Conservation (phyloP, 192 early-diverging fungal species). For the Obelidium mucronatum region DNA sequence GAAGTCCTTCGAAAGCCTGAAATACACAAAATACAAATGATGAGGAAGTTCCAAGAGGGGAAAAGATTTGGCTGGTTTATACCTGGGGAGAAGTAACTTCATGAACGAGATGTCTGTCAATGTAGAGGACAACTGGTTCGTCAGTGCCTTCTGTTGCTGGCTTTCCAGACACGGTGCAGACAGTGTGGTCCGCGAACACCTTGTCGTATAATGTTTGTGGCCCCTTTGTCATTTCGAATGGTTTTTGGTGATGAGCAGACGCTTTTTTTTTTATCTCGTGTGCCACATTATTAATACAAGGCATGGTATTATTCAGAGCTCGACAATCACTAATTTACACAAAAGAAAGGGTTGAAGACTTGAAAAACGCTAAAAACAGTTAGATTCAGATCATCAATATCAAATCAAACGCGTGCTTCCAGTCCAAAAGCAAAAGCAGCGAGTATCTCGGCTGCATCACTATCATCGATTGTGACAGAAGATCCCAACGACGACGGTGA, state of each 20-base stretch:
- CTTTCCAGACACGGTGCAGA: conserved; percentile 46
- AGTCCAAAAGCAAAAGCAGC: no score
- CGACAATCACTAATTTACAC: no score
- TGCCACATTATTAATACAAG: background rate
- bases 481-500: no score
- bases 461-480: background rate
- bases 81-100: conserved; percentile 67
- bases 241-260: background rate
- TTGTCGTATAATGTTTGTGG: conserved; percentile 74
- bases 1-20: conserved; percentile 75
- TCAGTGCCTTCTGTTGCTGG: conserved; percentile 36
- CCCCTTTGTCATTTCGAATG: background rate
- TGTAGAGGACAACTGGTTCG: conserved; percentile 72
- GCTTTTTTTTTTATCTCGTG: background rate
- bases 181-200: conserved; percentile 67
- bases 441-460: conserved; percentile 4
- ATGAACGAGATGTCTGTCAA: conserved; percentile 76
- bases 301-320: no score
- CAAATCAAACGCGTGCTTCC: no score
- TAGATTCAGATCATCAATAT: no score
- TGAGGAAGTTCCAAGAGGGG: background rate
- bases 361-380: no score
- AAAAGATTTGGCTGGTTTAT: background rate
- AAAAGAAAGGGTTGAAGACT: no score
- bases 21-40: background rate